These are phyloP conservation scores for Dendrocalamus sinicus DNA, from an alignment of 176 grass and related monocot genomes.

Conservation along the genomic window DNA sequence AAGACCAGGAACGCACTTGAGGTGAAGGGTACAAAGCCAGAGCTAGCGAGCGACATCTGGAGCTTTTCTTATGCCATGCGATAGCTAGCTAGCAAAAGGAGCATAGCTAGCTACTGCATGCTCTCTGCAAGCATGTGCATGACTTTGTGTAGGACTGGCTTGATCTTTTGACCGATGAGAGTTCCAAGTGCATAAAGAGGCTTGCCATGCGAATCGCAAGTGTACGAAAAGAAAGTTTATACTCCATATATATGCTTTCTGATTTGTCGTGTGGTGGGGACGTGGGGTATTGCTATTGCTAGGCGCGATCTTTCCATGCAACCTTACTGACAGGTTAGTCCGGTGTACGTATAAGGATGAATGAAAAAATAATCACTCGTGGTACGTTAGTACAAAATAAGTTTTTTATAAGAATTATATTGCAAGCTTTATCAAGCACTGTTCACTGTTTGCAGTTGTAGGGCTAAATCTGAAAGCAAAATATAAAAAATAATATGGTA, in stretches of 20 bases:
- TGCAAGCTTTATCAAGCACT: background rate
- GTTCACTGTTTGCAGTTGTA: background rate
- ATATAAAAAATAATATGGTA: background rate
- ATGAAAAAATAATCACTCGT: background rate
- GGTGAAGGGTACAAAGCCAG: background rate
- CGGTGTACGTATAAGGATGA: background rate
- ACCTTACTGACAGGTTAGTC: background rate
- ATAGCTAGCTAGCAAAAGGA: background rate
- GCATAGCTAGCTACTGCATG: background rate
- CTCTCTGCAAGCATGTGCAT: constrained; percentile 6
- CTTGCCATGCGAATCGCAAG: background rate
- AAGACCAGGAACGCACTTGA: background rate
- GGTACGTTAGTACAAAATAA: background rate
- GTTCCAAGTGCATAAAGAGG: constrained; percentile 15
- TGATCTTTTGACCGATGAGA: background rate
- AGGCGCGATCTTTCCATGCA: background rate
- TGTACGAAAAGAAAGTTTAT: constrained; percentile 1
- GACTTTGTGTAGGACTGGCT: background rate
- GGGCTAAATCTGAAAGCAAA: background rate
- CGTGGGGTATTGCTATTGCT: background rate
- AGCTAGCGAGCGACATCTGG: background rate
- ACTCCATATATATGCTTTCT: background rate
- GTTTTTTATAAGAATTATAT: background rate
- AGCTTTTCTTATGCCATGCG: background rate
- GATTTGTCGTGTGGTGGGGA: background rate